Percentiles rank a stretch among this genome's conserved stretches.
Conservation (phyloP, 768 basidiomycete species). For the Termitomyces sp. region DNA sequence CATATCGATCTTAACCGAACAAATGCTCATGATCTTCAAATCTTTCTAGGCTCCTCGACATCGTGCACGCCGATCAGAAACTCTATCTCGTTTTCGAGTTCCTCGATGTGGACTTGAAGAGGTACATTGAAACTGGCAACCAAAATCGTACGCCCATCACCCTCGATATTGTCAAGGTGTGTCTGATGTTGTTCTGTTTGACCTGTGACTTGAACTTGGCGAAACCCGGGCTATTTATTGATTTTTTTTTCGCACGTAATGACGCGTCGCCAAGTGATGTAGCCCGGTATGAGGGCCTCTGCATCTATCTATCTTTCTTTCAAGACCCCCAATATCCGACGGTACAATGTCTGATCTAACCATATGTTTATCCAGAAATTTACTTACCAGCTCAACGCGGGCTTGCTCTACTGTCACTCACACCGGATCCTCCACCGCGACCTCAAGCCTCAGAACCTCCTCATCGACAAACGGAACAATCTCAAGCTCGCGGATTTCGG, state of each 20-base stretch:
- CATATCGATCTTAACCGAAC: background rate
- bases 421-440: conserved; percentile 97
- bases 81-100: conserved; percentile 98
- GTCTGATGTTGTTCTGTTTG: conserved; percentile 19
- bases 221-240: background rate
- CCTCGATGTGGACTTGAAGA: conserved; percentile 93
- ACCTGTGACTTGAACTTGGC: background rate
- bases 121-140: conserved; percentile 91
- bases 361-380: conserved; percentile 70
- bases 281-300: background rate
- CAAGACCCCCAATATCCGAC: background rate
- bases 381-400: conserved; percentile 88
- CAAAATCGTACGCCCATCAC: conserved; percentile 69
- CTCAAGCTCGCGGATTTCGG: conserved; percentile 97
- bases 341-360: conserved; percentile 7
- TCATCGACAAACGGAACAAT: conserved; percentile 87
- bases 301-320: background rate
- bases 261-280: conserved; percentile 11
- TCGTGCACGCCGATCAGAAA: conserved; percentile 96
- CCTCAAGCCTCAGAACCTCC: conserved; percentile 92
- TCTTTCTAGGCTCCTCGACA: conserved; percentile 79
- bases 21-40: background rate
- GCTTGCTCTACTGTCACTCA: conserved; percentile 91
- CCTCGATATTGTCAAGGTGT: conserved; percentile 76
- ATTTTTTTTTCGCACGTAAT: conserved; percentile 2